Evolutionary conservation across 2,329 filamentous ascomycete species (phyloP), one percentile per base, ranked within the genome.

Genomic region (Arthrinium puccinioides): DNA sequence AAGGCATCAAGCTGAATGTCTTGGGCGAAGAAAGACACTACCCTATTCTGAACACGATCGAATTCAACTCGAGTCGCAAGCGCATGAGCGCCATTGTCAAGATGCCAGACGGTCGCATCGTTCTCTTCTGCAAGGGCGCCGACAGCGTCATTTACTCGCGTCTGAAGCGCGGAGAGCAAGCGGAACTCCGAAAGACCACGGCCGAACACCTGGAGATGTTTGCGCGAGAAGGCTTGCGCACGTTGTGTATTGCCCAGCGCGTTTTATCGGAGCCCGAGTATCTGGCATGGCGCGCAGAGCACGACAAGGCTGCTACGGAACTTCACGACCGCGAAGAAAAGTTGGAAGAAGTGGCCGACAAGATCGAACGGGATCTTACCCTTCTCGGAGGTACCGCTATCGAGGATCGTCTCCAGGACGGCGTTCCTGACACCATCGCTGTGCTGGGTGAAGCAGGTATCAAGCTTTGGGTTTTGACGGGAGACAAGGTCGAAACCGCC

Each of bases 401-500:
- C 48, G 92, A 98, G 62, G 92, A 98, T 69, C 81, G 89, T 50
- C 72, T 98, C 20, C 92, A 98, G 63, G 92, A 98, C 50, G 92
- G 90, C 41, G 92, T 98, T 4, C 92, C 92, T 6, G 92, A 97
- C 56, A 90, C 92, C 0, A 98, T 98, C 51, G 85, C 84, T 35
- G 67, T 98, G 30, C 79, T 98, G 36, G 90, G 84, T 21, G 79
- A 88, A 53, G 92, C 92, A 37, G 94, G 94, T 58, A 96, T 98
- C 63, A 98, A 98, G 63, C 76, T 98, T 7, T 98, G 92, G 92
- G 92, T 98, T 37, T 68, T 98, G 46, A 98, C 92, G 13, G 92
- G 94, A 45, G 92, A 98, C 71, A 98, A 97, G 63, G 90, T 97
- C 21, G 92, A 98, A 64, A 98, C 92, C 18, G 92, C 94, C 40